Evolutionary conservation across 192 early-diverging fungal genomes (phyloP).

Genomic region (Chytriomyces confervae): DNA sequence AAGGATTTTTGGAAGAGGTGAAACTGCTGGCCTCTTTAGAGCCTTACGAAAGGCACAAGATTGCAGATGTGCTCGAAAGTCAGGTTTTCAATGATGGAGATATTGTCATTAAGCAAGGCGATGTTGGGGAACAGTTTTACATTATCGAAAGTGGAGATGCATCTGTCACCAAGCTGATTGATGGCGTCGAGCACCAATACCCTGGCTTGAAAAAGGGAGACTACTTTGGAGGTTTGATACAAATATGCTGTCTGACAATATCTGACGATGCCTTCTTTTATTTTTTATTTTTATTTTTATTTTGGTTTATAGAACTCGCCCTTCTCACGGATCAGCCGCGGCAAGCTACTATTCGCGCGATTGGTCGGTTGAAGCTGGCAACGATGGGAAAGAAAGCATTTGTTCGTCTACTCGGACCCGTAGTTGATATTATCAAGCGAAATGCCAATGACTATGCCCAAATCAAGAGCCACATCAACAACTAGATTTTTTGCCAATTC

Average conservation of each 20-base stretch:
- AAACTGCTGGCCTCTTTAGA: conserved; percentile 87
- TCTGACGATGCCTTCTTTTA: not conserved
- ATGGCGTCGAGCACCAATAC: conserved; percentile 76
- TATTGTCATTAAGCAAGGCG: conserved; percentile 89
- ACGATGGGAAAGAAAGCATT: conserved; percentile 94
- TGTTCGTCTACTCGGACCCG: conserved; percentile 92
- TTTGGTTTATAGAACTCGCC: conserved; percentile 80
- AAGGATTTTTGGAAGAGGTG: conserved; percentile 95
- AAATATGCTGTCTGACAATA: not conserved
- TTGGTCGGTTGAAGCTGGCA: conserved; percentile 91
- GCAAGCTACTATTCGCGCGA: conserved; percentile 84
- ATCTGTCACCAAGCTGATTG: conserved; percentile 75
- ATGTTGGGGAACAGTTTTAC: conserved; percentile 92
- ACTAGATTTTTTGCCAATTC: conserved; percentile 7
- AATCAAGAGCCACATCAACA: conserved; percentile 34
- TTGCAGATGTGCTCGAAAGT: conserved; percentile 96
- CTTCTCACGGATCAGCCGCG: conserved; percentile 93
- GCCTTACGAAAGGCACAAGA: conserved; percentile 98
- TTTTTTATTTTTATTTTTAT: not conserved
- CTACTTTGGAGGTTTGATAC: conserved; percentile 89
- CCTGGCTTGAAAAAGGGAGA: conserved; percentile 77
- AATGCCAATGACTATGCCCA: conserved; percentile 87
- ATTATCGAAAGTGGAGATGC: conserved; percentile 95
- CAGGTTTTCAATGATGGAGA: conserved; percentile 85
- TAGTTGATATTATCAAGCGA: conserved; percentile 93